Evolutionary conservation across 257 asterid species (phyloP).

Genomic region (Penstemon barbatus): DNA sequence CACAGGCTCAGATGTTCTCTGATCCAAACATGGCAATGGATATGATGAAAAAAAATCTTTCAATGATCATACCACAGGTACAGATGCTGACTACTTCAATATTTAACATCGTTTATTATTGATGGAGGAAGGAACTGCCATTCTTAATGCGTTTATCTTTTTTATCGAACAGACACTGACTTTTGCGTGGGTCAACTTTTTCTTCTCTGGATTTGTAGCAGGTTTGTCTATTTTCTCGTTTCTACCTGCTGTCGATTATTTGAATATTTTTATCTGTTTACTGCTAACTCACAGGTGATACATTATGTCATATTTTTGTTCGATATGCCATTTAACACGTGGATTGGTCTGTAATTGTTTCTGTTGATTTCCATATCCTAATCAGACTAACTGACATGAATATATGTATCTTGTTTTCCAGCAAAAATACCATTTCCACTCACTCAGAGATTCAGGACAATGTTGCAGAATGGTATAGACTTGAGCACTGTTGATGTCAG

Average conservation of each 20-base stretch:
- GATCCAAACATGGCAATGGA: conserved; percentile 99
- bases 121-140: conserved; percentile 12
- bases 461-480: conserved; percentile 94
- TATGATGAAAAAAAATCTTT: conserved; percentile 91
- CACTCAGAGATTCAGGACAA: conserved; percentile 92
- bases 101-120: conserved; percentile 3
- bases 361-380: conserved; percentile 7
- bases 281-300: background rate
- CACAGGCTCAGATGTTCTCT: conserved; percentile 98
- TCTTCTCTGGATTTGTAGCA: conserved; percentile 98
- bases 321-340: background rate
- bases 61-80: conserved; percentile 97
- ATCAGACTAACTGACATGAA: conserved; percentile 16
- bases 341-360: conserved; percentile 9
- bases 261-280: background rate
- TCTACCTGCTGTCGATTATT: background rate
- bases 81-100: conserved; percentile 19
- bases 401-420: conserved; percentile 36
- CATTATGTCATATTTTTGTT: background rate
- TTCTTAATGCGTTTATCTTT: conserved; percentile 26
- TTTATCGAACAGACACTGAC: conserved; percentile 74
- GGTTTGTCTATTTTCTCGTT: conserved; percentile 43
- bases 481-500: conserved; percentile 94
- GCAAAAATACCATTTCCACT: conserved; percentile 94
- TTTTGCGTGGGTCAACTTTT: conserved; percentile 96